phyloP scores from a whole-genome alignment of 2,329 filamentous ascomycete species.

The Diplodia scrobiculata region DNA sequence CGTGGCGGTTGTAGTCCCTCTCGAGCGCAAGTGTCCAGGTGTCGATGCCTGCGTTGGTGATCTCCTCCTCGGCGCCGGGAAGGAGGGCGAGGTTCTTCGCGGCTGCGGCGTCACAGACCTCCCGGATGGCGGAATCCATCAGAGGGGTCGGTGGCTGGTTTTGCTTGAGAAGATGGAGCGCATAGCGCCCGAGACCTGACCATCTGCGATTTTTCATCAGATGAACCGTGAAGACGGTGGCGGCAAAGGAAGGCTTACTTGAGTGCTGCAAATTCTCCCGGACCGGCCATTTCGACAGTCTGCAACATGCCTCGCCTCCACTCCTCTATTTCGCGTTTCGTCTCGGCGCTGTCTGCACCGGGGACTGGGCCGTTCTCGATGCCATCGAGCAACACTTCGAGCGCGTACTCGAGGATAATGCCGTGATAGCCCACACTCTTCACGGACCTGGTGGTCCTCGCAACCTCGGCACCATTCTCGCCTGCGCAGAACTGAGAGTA shows the following conservation, averaged over 20 bases:
- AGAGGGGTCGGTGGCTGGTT: slow-evolving; percentile 63
- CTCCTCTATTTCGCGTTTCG: slow-evolving; percentile 63
- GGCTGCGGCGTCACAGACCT: slow-evolving; percentile 72
- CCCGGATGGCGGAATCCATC: slow-evolving; percentile 69
- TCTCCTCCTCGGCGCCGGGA: slow-evolving; percentile 83
- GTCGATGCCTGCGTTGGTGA: slow-evolving; percentile 66
- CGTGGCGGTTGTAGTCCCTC: slow-evolving; percentile 54
- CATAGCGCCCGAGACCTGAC: slow-evolving; percentile 76
- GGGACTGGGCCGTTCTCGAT: slow-evolving; percentile 28
- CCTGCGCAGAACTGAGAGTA: slow-evolving; percentile 91
- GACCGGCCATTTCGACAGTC: slow-evolving; percentile 59
- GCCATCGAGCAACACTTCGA: slow-evolving; percentile 56
- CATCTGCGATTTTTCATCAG: slow-evolving; percentile 54
- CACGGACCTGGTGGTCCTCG: slow-evolving; percentile 59
- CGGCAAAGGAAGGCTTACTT: slow-evolving; percentile 38
- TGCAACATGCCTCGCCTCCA: slow-evolving; percentile 74
- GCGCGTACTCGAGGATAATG: slow-evolving; percentile 81
- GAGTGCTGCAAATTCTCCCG: slow-evolving; percentile 54
- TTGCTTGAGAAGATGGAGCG: slow-evolving; percentile 66
- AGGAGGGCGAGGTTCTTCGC: slow-evolving; percentile 71
- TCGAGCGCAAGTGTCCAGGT: slow-evolving; percentile 57
- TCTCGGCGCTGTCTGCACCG: slow-evolving; percentile 45
- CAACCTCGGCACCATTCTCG: slow-evolving; percentile 69
- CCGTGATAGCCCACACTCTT: slow-evolving; percentile 79
- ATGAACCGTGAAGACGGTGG: not conserved